Evolutionary conservation across 768 basidiomycete genomes (phyloP).

Genomic region (Pleurotus ostreatus): DNA sequence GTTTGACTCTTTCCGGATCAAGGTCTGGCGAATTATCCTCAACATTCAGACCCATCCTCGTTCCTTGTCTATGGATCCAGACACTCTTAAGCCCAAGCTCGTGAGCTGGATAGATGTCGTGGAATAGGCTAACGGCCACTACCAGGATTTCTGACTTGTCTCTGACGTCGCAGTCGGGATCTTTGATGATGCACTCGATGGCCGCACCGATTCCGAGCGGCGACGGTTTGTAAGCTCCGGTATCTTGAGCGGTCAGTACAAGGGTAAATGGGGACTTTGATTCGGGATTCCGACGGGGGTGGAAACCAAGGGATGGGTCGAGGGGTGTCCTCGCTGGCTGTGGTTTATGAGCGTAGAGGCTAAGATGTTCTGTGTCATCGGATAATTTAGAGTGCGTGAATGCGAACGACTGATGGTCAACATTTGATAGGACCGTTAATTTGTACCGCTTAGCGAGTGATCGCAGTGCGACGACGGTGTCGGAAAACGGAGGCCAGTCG

Average conservation of each 20-base stretch:
- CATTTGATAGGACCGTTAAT: conserved; percentile 73
- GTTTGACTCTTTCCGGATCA: conserved; percentile 6
- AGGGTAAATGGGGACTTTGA: conserved; percentile 60
- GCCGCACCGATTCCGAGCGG: conserved; percentile 48
- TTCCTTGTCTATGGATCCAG: conserved; percentile 61
- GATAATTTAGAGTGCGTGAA: conserved; percentile 55
- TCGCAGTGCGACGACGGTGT: conserved; percentile 57
- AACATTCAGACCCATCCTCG: conserved; percentile 39
- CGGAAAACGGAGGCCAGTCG: conserved; percentile 64
- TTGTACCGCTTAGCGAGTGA: conserved; percentile 59
- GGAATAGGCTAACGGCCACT: conserved; percentile 63
- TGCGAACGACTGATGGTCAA: conserved; percentile 61
- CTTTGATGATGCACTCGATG: conserved; percentile 37
- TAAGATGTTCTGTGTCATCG: conserved; percentile 24
- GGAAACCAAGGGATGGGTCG: conserved; percentile 35
- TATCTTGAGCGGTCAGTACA: conserved; percentile 68
- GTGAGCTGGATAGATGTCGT: conserved; percentile 64
- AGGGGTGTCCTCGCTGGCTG: conserved; percentile 12
- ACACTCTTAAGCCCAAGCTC: conserved; percentile 52
- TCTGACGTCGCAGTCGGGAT: conserved; percentile 35
- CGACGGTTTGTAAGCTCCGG: conserved; percentile 70
- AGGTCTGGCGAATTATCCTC: conserved; percentile 12
- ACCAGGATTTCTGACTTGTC: conserved; percentile 49
- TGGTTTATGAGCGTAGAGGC: conserved; percentile 5
- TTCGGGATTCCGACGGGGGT: conserved; percentile 34